Evolutionary conservation across 768 basidiomycete species (phyloP), one percentile per base, ranked within the genome.

Genomic region (Pleurotus pulmonarius): DNA sequence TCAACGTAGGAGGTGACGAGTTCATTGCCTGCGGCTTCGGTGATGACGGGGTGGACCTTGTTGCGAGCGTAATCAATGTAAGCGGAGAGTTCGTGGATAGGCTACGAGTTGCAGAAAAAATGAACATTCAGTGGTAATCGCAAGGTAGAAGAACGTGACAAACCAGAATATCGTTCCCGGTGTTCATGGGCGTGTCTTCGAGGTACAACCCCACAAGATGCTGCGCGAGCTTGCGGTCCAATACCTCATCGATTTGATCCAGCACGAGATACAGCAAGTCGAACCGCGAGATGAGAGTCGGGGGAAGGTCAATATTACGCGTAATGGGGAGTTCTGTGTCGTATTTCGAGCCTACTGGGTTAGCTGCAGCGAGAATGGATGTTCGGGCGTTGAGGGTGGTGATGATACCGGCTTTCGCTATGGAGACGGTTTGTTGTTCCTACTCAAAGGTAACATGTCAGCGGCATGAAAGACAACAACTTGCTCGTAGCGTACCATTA

Each of bases 381-480:
- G 97, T 98, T n/a, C 97, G 82, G 0, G 97, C 97, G 64, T 99
- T 99, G 57, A 99, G 78, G 0, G 97, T 99, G 0, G 97, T 98
- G 66, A 98, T 98, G 62, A 99, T 99, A 8, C 97, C 97, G 0
- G 97, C 97, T 73, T 98, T 99, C 5, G 97, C 97, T 59, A 98
- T 96, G 3, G 95, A 98, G 16, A 98, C 96, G 1, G 96, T 98
- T 86, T 98, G 95, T 86, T 98, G 95, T 83, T 98, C 95, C 95
- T 97, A 59, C 9, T 43, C 47, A 22, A 41, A 41, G 38, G 5
- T 5, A 26, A 3, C 56, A n/a, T 20, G 20, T 34, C 29, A 34
- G 11, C 4, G 26, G 6, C 4, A 16, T 6, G 55, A 57, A 18
- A 58, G 43, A 43, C 24, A 16, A 43, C 22, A 11, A 6, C 34